Evolutionary conservation across 2,329 filamentous ascomycete genomes (phyloP).

Genomic region (Chaetomium strumarium): DNA sequence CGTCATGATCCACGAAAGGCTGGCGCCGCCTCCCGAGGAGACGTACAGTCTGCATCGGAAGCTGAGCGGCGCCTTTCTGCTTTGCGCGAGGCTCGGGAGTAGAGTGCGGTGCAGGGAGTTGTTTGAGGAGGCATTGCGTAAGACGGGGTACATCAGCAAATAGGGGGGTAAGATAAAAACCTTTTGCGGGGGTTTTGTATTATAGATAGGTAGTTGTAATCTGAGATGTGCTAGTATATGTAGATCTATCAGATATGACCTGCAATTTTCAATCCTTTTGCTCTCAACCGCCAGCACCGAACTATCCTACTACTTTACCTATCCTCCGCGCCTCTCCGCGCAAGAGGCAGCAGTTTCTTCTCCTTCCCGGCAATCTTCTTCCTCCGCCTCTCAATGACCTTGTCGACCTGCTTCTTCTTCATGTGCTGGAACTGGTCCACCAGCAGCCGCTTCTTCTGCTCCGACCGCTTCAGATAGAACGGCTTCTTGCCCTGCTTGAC

Average conservation of each 20-base stretch:
- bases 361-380: conserved; percentile 88
- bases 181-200: background rate
- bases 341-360: conserved; percentile 65
- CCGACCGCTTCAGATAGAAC: conserved; percentile 87
- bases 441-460: conserved; percentile 81
- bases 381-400: conserved; percentile 75
- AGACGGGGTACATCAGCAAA: conserved; percentile 25
- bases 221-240: too few relatives aligned
- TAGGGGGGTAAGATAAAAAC: background rate
- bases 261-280: background rate
- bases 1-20: conserved; percentile 81
- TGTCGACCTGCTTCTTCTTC: conserved; percentile 79
- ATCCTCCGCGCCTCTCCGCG: conserved; percentile 37
- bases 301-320: too few relatives aligned
- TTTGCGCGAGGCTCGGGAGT: conserved; percentile 83
- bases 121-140: conserved; percentile 56
- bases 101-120: conserved; percentile 73
- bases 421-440: conserved; percentile 74
- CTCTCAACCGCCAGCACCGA: background rate
- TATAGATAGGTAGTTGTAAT: background rate
- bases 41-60: conserved; percentile 95
- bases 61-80: conserved; percentile 85
- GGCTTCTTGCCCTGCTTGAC: conserved; percentile 86
- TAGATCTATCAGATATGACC: background rate
- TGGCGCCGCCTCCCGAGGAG: conserved; percentile 91